A percentile compares a stretch with the other conserved stretches of the same genome.
phyloP scores from a whole-genome alignment of 768 basidiomycete species.

The Amanita phalloides region DNA sequence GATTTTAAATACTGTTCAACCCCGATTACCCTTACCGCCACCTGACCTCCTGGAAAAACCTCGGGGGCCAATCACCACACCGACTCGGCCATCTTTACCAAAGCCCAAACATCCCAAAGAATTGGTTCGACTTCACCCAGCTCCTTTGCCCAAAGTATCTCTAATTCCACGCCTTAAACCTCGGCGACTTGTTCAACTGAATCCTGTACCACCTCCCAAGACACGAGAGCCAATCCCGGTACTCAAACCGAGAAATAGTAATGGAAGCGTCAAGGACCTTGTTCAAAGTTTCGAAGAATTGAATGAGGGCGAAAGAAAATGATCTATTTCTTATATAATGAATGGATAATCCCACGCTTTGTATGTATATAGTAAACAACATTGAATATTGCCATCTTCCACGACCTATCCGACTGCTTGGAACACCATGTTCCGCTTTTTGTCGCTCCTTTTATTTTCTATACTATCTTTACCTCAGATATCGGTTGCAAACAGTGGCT shows the following conservation, averaged over 20 bases:
- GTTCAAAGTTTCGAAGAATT: slow-evolving; percentile 46
- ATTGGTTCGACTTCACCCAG: slow-evolving; percentile 49
- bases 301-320: neutral
- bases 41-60: slow-evolving; percentile 35
- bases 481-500: slow-evolving; percentile 20
- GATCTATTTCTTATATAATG: neutral
- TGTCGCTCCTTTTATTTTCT: slow-evolving; percentile 7
- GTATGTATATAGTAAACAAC: neutral
- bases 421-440: neutral
- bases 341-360: too few relatives aligned
- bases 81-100: slow-evolving; percentile 37
- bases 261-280: slow-evolving; percentile 63
- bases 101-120: slow-evolving; percentile 49
- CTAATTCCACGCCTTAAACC: slow-evolving; percentile 34
- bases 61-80: slow-evolving; percentile 50
- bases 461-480: slow-evolving; percentile 1
- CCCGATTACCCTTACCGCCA: slow-evolving; percentile 46
- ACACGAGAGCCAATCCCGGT: slow-evolving; percentile 12
- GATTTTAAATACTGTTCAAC: slow-evolving; percentile 15
- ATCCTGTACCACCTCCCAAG: slow-evolving; percentile 26
- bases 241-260: slow-evolving; percentile 41
- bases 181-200: slow-evolving; percentile 45
- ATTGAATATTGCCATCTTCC: neutral
- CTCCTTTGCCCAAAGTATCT: slow-evolving; percentile 30
- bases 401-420: neutral